Conservation (phyloP, 2,329 filamentous ascomycete species). For the Rasamsonia emersonii region DNA sequence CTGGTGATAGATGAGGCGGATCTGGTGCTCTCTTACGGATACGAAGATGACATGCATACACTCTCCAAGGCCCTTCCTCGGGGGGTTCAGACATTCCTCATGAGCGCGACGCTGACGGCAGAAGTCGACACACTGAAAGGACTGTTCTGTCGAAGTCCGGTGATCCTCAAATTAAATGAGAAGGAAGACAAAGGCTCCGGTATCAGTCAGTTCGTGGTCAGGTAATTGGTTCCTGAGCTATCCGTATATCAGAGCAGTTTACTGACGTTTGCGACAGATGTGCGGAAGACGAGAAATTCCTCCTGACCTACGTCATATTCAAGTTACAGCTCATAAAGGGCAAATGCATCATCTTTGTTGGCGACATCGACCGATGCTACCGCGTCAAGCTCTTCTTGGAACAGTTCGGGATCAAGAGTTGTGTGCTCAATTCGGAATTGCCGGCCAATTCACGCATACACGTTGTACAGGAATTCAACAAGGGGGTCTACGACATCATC, state of each 20-base stretch:
- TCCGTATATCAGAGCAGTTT: background rate
- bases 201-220: conserved; percentile 80
- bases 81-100: conserved; percentile 81
- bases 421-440: conserved; percentile 87
- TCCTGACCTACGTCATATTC: conserved; percentile 88
- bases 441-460: conserved; percentile 89
- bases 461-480: conserved; percentile 95
- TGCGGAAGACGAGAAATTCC: conserved; percentile 94
- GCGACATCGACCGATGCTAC: conserved; percentile 82
- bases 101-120: conserved; percentile 83
- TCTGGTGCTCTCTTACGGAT: conserved; percentile 85
- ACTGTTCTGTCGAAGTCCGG: conserved; percentile 75
- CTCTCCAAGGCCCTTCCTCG: conserved; percentile 71
- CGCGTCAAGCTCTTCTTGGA: conserved; percentile 90
- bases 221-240: conserved; percentile 35
- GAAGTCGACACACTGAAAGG: conserved; percentile 80
- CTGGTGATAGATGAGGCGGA: conserved; percentile 93
- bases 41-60: conserved; percentile 78
- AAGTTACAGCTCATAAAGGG: conserved; percentile 90
- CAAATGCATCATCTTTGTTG: conserved; percentile 78
- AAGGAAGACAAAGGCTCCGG: conserved; percentile 66
- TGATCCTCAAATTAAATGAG: conserved; percentile 73
- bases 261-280: conserved; percentile 44
- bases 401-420: conserved; percentile 91
- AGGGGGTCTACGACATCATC: conserved; percentile 93